Evolutionary conservation across 495 filamentous ascomycete species (phyloP).

Genomic region (Chlorociboria aeruginascens): DNA sequence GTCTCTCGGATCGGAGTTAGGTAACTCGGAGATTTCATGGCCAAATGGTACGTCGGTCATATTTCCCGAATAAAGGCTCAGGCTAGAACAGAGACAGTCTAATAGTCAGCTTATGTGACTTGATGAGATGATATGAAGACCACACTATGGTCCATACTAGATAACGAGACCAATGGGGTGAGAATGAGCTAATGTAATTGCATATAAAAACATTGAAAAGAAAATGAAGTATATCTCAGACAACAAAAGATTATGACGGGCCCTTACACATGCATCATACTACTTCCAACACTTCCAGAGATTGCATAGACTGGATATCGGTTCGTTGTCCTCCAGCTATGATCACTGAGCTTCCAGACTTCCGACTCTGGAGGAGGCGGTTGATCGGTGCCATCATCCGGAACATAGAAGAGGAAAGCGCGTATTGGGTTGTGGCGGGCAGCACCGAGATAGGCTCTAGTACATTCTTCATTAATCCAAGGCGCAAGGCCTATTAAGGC

Average conservation of each 20-base stretch:
- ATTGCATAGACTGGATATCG: constrained; percentile 79
- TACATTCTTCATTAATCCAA: constrained; percentile 67
- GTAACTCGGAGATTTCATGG: constrained; percentile 43
- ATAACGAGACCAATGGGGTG: no score
- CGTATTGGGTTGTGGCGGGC: constrained; percentile 42
- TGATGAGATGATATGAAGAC: no score
- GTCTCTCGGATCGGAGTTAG: constrained; percentile 48
- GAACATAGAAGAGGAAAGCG: constrained; percentile 68
- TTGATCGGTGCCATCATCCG: constrained; percentile 38
- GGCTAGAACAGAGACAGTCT: background rate
- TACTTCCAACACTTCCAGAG: constrained; percentile 46
- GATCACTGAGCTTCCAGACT: constrained; percentile 56
- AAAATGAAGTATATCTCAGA: no score
- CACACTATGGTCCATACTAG: no score
- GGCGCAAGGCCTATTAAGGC: constrained; percentile 65
- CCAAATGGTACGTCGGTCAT: constrained; percentile 44
- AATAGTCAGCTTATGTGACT: no score
- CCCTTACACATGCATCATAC: constrained; percentile 48
- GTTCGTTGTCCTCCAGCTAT: constrained; percentile 49
- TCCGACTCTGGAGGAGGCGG: constrained; percentile 48
- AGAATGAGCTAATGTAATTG: no score
- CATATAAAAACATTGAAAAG: no score
- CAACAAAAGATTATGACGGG: no score
- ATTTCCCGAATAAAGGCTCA: constrained; percentile 66
- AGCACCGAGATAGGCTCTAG: constrained; percentile 52